Evolutionary conservation across 306 rosid genomes (phyloP), one percentile per base, ranked within the genome.

Genomic region (Castanea crenata): DNA sequence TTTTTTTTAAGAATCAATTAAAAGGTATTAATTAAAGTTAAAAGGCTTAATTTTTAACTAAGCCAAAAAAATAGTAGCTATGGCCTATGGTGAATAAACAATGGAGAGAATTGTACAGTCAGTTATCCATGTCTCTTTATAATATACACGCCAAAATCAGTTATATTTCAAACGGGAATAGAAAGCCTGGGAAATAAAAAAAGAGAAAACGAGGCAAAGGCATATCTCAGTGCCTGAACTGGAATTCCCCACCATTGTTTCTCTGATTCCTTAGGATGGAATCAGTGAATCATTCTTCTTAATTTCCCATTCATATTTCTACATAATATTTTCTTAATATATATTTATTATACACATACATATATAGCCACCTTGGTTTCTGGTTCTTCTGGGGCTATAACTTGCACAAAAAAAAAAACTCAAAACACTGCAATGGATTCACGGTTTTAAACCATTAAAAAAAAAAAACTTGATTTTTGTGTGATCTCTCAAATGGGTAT

Each of bases 261-360:
- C 98, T 91, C 93, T 91, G 98, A 82, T 78, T 90, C 92, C 92
- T 88, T 75, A 59, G 57, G 2, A 18, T 73, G 91, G 97, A 80
- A 71, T 90, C 93, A 90, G 97, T 87, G 97, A 79, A 80, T 86
- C 92, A 71, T 49, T 78, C 25, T 68, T 56, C 41, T 73, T 8
- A 8, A 41, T 52, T 15, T 31, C 27, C 23, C 64, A 20, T 5
- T 34, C 55, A 20, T 29, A 2, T 19, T 19, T 41, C 54, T 49
- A 49, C 1, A 49, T 12, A 49, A 49, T 41, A 8, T 7, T 14
- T n/a, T 25, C 20, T 61, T 58, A 19, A 44, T 32, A 15, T 6
- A 27, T 34, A 35, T 34, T 27, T 62, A 29, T 3, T 12, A 21
- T 29, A 0, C 2, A 7, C 9, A 67, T 67, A 3, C n/a, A 65